phyloP scores from a whole-genome alignment of 2,329 filamentous ascomycete species.

The Aspergillus eucalypticola region DNA sequence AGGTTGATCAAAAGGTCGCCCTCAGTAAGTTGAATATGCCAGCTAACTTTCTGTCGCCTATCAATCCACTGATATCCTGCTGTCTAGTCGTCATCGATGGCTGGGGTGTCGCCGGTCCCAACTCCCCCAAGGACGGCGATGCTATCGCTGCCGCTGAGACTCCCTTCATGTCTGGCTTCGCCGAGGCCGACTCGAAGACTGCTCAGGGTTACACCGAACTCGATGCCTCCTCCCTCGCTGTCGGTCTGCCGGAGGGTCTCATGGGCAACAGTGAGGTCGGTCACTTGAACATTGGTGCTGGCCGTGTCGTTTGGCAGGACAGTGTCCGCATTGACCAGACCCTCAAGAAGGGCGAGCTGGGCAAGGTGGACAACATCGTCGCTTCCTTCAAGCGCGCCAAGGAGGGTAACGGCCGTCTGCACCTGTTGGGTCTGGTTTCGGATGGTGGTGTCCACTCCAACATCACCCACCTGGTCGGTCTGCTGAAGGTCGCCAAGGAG shows the following conservation, averaged over 20 bases:
- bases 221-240: conserved; percentile 92
- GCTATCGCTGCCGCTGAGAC: conserved; percentile 93
- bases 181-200: conserved; percentile 64
- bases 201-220: conserved; percentile 86
- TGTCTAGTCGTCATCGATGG: conserved; percentile 93
- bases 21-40: conserved; percentile 56
- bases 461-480: conserved; percentile 85
- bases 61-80: conserved; percentile 19
- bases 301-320: conserved; percentile 97
- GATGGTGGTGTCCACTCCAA: conserved; percentile 97
- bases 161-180: conserved; percentile 89
- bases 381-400: conserved; percentile 77
- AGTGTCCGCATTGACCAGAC: conserved; percentile 94
- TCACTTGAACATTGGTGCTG: conserved; percentile 97
- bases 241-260: conserved; percentile 91
- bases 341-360: conserved; percentile 80
- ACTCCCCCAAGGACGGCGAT: conserved; percentile 85
- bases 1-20: conserved; percentile 69
- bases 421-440: conserved; percentile 87
- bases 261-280: conserved; percentile 99
- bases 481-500: conserved; percentile 88
- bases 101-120: conserved; percentile 83
- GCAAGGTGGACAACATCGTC: conserved; percentile 74
- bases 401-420: conserved; percentile 85
- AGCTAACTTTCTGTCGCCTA: conserved; percentile 14